Evolutionary conservation across 2,329 filamentous ascomycete species (phyloP).

Genomic region (Cryphonectria radicalis): DNA sequence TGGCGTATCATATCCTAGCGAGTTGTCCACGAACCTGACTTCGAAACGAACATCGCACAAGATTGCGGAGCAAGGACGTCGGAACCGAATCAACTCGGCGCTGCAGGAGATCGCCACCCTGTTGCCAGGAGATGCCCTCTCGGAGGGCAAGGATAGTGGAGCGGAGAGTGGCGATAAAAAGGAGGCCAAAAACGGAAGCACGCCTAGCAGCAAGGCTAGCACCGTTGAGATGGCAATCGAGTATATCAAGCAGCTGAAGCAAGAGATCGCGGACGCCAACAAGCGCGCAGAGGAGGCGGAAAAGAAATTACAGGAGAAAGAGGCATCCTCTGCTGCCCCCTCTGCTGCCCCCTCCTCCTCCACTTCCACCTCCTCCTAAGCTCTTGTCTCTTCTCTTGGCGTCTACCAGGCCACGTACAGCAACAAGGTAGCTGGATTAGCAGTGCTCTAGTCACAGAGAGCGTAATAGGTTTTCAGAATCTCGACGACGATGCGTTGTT

Average conservation of each 20-base stretch:
- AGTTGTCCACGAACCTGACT: slow-evolving; percentile 89
- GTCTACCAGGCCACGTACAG: neutral
- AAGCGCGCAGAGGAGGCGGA: slow-evolving; percentile 68
- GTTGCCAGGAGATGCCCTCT: slow-evolving; percentile 57
- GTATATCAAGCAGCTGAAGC: slow-evolving; percentile 86
- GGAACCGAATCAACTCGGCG: slow-evolving; percentile 94
- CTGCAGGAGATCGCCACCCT: slow-evolving; percentile 88
- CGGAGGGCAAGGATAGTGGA: slow-evolving; percentile 44
- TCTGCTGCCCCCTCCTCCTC: too few species aligned
- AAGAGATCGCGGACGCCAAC: slow-evolving; percentile 70
- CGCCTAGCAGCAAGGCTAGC: slow-evolving; percentile 87
- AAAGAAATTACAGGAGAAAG: slow-evolving; percentile 52
- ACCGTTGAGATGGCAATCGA: slow-evolving; percentile 97
- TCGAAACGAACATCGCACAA: slow-evolving; percentile 98
- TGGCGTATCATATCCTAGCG: slow-evolving; percentile 87
- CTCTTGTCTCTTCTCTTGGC: neutral
- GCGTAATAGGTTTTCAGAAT: neutral
- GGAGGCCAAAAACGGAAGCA: slow-evolving; percentile 45
- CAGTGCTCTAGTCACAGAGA: neutral
- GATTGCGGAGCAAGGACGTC: slow-evolving; percentile 91
- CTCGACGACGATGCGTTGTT: neutral
- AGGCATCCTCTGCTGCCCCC: neutral
- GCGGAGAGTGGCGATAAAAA: slow-evolving; percentile 52
- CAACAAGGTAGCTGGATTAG: neutral
- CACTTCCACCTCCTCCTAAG: neutral